A percentile compares a stretch with the other conserved stretches of the same genome.
phyloP scores from a whole-genome alignment of 148 eudicot genomes.

The Simmondsia chinensis region DNA sequence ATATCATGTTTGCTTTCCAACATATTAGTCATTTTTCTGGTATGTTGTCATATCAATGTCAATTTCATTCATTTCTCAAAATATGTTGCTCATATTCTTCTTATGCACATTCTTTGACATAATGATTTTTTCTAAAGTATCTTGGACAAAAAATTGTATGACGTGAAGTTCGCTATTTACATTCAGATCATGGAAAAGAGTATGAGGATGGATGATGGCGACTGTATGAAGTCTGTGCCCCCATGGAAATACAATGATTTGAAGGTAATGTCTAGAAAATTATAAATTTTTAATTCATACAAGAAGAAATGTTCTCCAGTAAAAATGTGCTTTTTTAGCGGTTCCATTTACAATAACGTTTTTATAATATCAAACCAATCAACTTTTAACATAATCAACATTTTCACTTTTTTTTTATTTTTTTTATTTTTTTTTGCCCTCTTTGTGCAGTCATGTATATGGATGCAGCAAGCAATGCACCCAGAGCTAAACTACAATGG shows the following conservation, averaged over 20 bases:
- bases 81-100: too few species aligned
- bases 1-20: too few species aligned
- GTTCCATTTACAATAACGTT: background rate
- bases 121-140: constrained; percentile 17
- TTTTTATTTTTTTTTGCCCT: constrained; percentile 2
- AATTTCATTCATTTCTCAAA: too few species aligned
- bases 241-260: constrained; percentile 88
- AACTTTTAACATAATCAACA: background rate
- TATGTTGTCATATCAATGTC: too few species aligned
- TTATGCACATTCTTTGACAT: too few species aligned
- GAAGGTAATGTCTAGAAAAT: too few species aligned
- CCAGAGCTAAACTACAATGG: constrained; percentile 83
- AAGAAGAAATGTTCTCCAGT: too few species aligned
- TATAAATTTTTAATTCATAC: too few species aligned
- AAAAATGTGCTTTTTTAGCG: background rate
- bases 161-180: background rate
- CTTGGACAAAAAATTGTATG: background rate
- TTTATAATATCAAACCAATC: background rate
- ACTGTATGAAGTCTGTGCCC: constrained; percentile 33
- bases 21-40: too few species aligned
- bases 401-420: background rate
- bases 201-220: constrained; percentile 46
- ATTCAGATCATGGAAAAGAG: constrained; percentile 53
- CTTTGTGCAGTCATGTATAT: constrained; percentile 84
- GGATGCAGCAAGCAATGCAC: constrained; percentile 99